Percentiles rank a stretch among this genome's conserved stretches.
These are phyloP conservation scores for Phytophthora multivora DNA, from an alignment of 352 stramenopile genomes.

Conservation along the genomic window DNA sequence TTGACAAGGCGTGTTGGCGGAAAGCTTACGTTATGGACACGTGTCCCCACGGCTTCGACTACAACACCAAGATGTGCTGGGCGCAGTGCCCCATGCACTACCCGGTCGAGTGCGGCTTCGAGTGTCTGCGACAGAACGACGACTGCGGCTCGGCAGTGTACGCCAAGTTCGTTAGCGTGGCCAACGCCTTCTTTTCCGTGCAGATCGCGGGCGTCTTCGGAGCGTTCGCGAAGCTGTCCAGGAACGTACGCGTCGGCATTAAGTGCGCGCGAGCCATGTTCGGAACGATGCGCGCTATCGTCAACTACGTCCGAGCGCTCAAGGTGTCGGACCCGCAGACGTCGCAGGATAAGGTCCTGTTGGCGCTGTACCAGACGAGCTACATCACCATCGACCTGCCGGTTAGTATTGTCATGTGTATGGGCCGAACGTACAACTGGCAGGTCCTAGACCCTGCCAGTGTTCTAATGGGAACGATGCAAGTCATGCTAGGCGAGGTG, in stretches of 20 bases:
- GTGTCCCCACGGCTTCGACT: conserved; percentile 37
- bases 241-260: conserved; percentile 24
- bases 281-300: conserved; percentile 33
- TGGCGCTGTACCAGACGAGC: conserved; percentile 39
- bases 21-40: conserved; percentile 33
- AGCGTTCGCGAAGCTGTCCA: conserved; percentile 13
- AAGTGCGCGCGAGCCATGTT: conserved; percentile 34
- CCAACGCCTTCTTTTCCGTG: conserved; percentile 35
- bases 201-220: conserved; percentile 40
- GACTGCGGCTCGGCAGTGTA: conserved; percentile 38
- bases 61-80: conserved; percentile 50
- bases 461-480: conserved; percentile 27
- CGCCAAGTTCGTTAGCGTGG: conserved; percentile 41
- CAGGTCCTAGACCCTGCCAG: conserved; percentile 30
- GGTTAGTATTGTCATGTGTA: conserved; percentile 37
- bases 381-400: conserved; percentile 42
- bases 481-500: conserved; percentile 29
- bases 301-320: conserved; percentile 34
- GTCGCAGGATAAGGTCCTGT: conserved; percentile 23
- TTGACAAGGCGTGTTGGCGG: conserved; percentile 33
- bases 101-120: conserved; percentile 53
- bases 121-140: conserved; percentile 49
- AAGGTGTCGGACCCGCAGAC: conserved; percentile 29
- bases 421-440: conserved; percentile 28
- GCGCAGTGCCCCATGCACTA: conserved; percentile 51